Evolutionary conservation across 163 green algal species (phyloP).

Genomic region (Trebouxia gelatinosa): DNA sequence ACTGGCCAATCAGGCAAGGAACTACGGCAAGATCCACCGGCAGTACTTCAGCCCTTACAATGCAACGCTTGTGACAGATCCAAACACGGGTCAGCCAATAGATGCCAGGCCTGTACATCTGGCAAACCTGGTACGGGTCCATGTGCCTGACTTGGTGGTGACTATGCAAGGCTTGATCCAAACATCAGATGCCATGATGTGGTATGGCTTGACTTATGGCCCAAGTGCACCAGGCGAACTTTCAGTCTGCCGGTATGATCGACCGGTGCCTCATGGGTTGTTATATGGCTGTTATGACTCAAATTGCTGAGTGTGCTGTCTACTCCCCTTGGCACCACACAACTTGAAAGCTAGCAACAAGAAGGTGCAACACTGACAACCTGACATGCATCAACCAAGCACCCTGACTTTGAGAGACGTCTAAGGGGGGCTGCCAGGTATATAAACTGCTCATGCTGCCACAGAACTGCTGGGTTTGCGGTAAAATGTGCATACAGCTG

Average conservation of each 20-base stretch:
- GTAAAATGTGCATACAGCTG: no score
- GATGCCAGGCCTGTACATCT: neutral
- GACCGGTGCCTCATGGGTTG: neutral
- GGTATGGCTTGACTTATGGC: neutral
- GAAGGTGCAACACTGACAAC: no score
- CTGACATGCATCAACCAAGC: no score
- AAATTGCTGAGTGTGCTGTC: neutral
- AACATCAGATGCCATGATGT: neutral
- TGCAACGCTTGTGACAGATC: neutral
- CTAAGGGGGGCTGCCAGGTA: no score
- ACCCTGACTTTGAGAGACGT: no score
- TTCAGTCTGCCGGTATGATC: neutral
- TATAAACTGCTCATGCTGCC: no score
- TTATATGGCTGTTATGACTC: neutral
- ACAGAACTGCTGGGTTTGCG: no score
- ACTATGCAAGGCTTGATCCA: conserved; percentile 1
- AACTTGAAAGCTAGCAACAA: no score
- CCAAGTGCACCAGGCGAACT: neutral
- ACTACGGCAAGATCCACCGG: neutral
- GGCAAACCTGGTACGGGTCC: neutral
- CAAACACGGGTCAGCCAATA: conserved; percentile 3
- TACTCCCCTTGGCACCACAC: no score
- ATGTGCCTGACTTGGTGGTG: neutral
- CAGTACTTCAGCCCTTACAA: conserved; percentile 18
- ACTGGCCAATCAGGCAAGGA: neutral